A percentile compares a stretch with the other conserved stretches of the same genome.
Conservation (phyloP, 495 filamentous ascomycete species). For the Neurospora sp. region DNA sequence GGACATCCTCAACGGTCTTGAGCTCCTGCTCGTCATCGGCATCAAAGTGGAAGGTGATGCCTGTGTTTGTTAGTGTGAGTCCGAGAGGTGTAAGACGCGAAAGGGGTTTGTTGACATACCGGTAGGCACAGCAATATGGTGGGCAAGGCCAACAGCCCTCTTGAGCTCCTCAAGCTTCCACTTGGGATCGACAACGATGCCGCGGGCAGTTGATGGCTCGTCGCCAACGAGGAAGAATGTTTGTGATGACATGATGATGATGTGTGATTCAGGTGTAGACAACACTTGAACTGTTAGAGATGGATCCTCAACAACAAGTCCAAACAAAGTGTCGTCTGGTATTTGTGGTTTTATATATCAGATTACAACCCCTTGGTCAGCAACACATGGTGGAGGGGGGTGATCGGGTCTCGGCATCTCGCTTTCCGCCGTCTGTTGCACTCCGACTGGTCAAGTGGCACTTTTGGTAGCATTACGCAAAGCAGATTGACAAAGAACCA, state of each 20-base stretch:
- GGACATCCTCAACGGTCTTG: constrained; percentile 18
- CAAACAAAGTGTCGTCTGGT: background rate
- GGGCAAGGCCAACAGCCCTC: constrained; percentile 19
- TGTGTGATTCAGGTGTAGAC: background rate
- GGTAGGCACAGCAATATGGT: constrained; percentile 28
- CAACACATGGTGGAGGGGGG: background rate
- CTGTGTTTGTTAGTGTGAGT: constrained; percentile 10
- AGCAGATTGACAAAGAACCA: background rate
- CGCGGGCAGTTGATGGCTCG: constrained; percentile 23
- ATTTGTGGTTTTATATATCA: background rate
- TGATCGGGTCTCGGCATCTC: background rate
- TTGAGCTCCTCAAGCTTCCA: constrained; percentile 22
- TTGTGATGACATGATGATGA: constrained; percentile 23
- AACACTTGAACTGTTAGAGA: background rate
- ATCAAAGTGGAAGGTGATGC: constrained; percentile 29
- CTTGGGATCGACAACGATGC: constrained; percentile 23
- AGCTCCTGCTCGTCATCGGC: constrained; percentile 14
- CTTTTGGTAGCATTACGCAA: background rate
- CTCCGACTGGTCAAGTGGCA: background rate
- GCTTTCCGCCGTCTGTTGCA: background rate
- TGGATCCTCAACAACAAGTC: background rate
- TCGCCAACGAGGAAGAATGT: constrained; percentile 37
- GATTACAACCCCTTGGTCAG: background rate
- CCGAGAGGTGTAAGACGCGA: background rate
- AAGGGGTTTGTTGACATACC: constrained; percentile 3